Conservation (phyloP, 2,329 filamentous ascomycete genomes). For the Aspergillus sp. region DNA sequence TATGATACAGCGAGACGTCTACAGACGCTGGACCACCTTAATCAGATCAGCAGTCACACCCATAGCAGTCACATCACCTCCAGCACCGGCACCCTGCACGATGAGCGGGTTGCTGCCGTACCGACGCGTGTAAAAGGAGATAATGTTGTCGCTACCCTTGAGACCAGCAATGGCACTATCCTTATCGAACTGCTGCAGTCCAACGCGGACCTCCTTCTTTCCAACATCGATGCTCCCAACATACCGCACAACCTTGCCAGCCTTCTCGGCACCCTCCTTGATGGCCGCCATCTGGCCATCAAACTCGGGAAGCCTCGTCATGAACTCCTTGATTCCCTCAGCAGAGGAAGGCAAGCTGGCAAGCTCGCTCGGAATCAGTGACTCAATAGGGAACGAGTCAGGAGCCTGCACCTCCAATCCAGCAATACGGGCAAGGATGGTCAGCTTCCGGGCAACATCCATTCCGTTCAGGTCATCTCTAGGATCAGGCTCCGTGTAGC, state of each 20-base stretch:
- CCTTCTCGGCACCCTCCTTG: conserved; percentile 79
- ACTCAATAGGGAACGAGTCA: conserved; percentile 89
- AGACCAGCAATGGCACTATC: conserved; percentile 89
- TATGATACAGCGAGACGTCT: conserved; percentile 32
- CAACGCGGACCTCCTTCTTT: conserved; percentile 83
- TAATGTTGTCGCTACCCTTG: conserved; percentile 98
- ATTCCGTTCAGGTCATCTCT: conserved; percentile 83
- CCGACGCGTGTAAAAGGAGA: conserved; percentile 95
- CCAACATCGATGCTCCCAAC: conserved; percentile 89
- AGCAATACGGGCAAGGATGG: conserved; percentile 83
- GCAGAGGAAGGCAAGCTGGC: conserved; percentile 64
- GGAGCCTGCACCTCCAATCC: conserved; percentile 80
- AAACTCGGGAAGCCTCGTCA: conserved; percentile 75
- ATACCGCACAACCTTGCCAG: conserved; percentile 90
- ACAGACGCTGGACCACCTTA: conserved; percentile 77
- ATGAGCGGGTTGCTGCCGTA: conserved; percentile 91
- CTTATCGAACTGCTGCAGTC: conserved; percentile 82
- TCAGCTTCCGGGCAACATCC: conserved; percentile 92
- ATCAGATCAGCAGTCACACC: conserved; percentile 91
- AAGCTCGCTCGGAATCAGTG: conserved; percentile 83
- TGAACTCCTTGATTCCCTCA: conserved; percentile 73
- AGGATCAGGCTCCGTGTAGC: conserved; percentile 88
- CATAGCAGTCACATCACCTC: conserved; percentile 96
- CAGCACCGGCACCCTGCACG: conserved; percentile 90
- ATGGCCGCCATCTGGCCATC: conserved; percentile 87